Conservation (phyloP, 371 early-diverging fungal genomes). For the Mucor mucedo region DNA sequence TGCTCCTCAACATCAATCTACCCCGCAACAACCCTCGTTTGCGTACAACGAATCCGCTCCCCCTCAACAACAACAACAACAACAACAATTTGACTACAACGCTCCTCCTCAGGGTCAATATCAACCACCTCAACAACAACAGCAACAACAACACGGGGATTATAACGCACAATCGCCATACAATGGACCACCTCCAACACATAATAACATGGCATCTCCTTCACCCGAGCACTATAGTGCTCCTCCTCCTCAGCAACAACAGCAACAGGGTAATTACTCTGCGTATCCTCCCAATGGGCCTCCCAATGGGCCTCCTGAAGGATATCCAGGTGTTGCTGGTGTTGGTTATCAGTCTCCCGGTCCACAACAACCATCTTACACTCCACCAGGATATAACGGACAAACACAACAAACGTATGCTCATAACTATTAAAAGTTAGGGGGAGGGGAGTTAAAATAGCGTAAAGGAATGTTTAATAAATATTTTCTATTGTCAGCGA, state of each 20-base stretch:
- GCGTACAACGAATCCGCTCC: neutral
- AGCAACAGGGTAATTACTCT: conserved; percentile 3
- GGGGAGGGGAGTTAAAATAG: too few relatives aligned
- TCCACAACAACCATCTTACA: conserved; percentile 13
- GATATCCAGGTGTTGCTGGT: conserved; percentile 1
- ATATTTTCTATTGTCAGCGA: neutral
- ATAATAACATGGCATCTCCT: neutral
- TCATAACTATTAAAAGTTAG: conserved; percentile 15
- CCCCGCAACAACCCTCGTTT: neutral
- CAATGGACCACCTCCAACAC: conserved; percentile 1
- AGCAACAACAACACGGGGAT: conserved; percentile 11
- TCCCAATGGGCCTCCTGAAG: conserved; percentile 11
- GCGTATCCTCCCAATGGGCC: conserved; percentile 5
- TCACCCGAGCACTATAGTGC: neutral
- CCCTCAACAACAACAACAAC: conserved; percentile 15
- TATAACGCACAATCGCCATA: conserved; percentile 2
- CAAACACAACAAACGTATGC: conserved; percentile 19
- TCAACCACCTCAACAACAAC: conserved; percentile 15
- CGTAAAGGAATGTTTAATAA: conserved; percentile 9
- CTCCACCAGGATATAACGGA: conserved; percentile 7
- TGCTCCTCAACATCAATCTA: conserved; percentile 20
- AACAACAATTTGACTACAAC: conserved; percentile 16
- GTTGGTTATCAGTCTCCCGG: conserved; percentile 7
- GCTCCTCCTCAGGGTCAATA: conserved; percentile 13
- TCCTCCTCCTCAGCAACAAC: conserved; percentile 8